Base-by-base conservation (phyloP, 192 early-diverging fungal genomes). In the Coemansia sp. region DNA sequence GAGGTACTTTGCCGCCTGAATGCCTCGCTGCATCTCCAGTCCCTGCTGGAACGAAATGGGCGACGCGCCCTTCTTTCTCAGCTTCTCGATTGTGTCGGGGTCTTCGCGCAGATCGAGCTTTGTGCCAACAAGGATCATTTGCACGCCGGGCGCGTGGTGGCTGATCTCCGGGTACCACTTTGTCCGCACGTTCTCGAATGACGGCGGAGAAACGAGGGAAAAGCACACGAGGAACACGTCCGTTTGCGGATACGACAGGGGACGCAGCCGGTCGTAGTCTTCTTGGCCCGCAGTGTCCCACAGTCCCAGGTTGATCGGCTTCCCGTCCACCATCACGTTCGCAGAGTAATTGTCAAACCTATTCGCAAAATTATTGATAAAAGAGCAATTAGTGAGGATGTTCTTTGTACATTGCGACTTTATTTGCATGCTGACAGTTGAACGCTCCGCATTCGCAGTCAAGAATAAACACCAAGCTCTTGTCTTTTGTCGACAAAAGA, bases 161-260 rank as follows among this genome's bases (percentile, higher is more conserved):
- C 76, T 83, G 62, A 98, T 91, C 81, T 98, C 96, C 8, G 96
- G 96, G 72, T 83, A 90, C 96, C 96, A 98, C 92, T 98, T 98
- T 75, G 94, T 90, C 78, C 91, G 86, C 60, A 97, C 94, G 81
- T 98, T 98, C 82, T 98, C 96, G 69, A 93, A 98, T 32, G 93
- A 95, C 43, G 95, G 91, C 67, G 94, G 96, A 59, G 89, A 92
- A 66, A 97, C 94, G 52, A 98, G 79, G 51, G 96, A 98, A 74
- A 98, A 98, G 84, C 96, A 98, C 70, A 98, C 89, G 62, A 98
- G 84, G 83, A 98, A 98, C 17, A 98, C 94, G 76, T 98, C 96
- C 6, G 96, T 98, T 70, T 98, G 96, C 50, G 96, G 96, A 81
- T 98, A 98, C 57, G 94, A 96, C 43, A 98, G 86, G 8, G 96